Conservation (phyloP, 2,329 filamentous ascomycete genomes). For the Helicocarpus griseus region DNA sequence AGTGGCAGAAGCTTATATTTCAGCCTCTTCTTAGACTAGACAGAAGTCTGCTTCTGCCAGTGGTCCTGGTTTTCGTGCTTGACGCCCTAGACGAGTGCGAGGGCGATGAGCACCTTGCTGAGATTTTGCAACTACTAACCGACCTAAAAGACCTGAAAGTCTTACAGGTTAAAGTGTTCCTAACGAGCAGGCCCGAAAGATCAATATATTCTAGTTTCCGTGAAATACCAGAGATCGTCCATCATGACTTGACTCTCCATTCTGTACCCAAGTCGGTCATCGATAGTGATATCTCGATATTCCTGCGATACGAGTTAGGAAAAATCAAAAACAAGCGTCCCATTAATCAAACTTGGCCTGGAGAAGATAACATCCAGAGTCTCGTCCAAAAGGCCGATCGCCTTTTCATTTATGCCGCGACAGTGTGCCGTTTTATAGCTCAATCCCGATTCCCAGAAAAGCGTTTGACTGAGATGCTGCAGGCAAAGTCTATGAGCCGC, state of each 20-base stretch:
- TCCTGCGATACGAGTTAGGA: conserved; percentile 14
- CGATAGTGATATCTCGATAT: conserved; percentile 19
- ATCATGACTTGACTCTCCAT: conserved; percentile 17
- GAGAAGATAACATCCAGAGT: conserved; percentile 8
- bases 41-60: neutral
- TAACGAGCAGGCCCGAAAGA: conserved; percentile 23
- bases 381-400: conserved; percentile 14
- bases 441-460: conserved; percentile 7
- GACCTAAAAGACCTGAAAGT: conserved; percentile 4
- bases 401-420: conserved; percentile 21
- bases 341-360: conserved; percentile 4
- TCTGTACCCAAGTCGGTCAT: conserved; percentile 16
- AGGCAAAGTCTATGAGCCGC: neutral
- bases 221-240: conserved; percentile 8
- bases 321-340: conserved; percentile 9
- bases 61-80: conserved; percentile 16
- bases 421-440: conserved; percentile 19
- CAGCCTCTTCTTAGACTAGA: conserved; percentile 14
- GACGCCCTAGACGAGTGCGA: conserved; percentile 24
- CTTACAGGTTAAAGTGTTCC: conserved; percentile 17
- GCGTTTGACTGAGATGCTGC: conserved; percentile 6
- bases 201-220: conserved; percentile 16
- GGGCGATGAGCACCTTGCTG: conserved; percentile 14
- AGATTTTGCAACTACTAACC: conserved; percentile 16
- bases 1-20: conserved; percentile 19